A percentile compares a stretch with the other conserved stretches of the same genome.
phyloP scores from a whole-genome alignment of 495 filamentous ascomycete genomes.

The Penicillium herquei region DNA sequence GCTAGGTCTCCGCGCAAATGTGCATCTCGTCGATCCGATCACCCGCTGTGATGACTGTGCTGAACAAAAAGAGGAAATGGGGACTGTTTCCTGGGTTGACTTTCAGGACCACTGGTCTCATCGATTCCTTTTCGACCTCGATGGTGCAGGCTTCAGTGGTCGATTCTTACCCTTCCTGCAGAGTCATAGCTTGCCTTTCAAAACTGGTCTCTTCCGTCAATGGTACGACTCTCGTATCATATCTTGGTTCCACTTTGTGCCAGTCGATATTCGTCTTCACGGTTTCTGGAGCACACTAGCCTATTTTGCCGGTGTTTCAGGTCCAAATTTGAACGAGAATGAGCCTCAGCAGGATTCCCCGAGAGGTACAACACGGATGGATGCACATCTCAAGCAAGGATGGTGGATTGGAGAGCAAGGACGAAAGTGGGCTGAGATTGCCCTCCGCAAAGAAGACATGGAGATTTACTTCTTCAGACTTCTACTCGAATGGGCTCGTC shows the following conservation, averaged over 20 bases:
- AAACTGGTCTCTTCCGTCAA: constrained; percentile 63
- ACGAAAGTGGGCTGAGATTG: constrained; percentile 60
- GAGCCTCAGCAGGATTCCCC: constrained; percentile 12
- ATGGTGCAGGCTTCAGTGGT: constrained; percentile 65
- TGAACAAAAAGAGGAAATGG: constrained; percentile 51
- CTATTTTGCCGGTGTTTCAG: constrained; percentile 55
- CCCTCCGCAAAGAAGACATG: constrained; percentile 76
- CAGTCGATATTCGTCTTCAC: constrained; percentile 67
- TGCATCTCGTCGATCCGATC: constrained; percentile 48
- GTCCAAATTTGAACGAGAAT: not conserved
- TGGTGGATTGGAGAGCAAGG: constrained; percentile 67
- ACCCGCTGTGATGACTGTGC: constrained; percentile 59
- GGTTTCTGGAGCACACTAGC: constrained; percentile 62
- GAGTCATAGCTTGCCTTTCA: constrained; percentile 62
- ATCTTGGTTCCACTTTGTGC: constrained; percentile 78
- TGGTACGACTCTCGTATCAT: constrained; percentile 72
- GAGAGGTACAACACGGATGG: constrained; percentile 14
- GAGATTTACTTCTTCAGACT: constrained; percentile 79
- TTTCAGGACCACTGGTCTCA: constrained; percentile 64
- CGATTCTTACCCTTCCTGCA: constrained; percentile 63
- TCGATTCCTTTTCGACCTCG: constrained; percentile 65
- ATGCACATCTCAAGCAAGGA: constrained; percentile 46
- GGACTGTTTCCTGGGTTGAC: constrained; percentile 34
- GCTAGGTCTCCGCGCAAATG: constrained; percentile 37
- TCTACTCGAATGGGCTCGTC: constrained; percentile 70